Evolutionary conservation across 192 early-diverging fungal species (phyloP), one percentile per base, ranked within the genome.

Genomic region (Coemansia sp.): DNA sequence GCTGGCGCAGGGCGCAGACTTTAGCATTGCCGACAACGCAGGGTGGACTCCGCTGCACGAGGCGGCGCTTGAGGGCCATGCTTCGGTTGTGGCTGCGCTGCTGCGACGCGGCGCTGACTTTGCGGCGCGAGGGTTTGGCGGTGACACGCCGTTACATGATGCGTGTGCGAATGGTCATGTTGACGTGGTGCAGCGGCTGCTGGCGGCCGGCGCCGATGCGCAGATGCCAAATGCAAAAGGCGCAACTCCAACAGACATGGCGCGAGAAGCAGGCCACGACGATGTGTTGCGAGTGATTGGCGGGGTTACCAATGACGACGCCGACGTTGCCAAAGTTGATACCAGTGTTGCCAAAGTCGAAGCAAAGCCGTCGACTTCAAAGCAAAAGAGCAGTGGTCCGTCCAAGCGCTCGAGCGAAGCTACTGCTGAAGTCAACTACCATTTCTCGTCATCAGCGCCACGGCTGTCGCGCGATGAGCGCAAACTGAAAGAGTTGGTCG

Each of bases 11-110:
- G 90, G 90, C 16, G 83, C 88, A 2, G 87, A 90, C 17, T 82
- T 88, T 31, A 89, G 89, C 54, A 79, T 84, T 45, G 75, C 83
- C 55, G 89, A 91, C 53, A 84, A 87, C 75, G 82, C 84, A 2
- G 77, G 79, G 8, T 89, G 87, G 85, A 90, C 87, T 17, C 87
- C 87, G 5, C 47, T 91, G 16, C 90, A 91, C 63, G 77, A 88
- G 67, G 84, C 88, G 16, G 79, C 88, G 22, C 77, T 89, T 3
- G 74, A 82, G 16, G 88, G 88, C 2, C 81, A 72, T 41, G 66
- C 57, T 19, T 23, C 55, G 2, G 69, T 80, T 2, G 78, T 68
- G 0, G 64, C 65, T 21, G 73, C 69, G 14, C 37, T 80, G 62
- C 68, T 80, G 14, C 82, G 87, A 11, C 75, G 81, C 37, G 89